Evolutionary conservation across 306 rosid species (phyloP).

Genomic region (Medicago lupulina): DNA sequence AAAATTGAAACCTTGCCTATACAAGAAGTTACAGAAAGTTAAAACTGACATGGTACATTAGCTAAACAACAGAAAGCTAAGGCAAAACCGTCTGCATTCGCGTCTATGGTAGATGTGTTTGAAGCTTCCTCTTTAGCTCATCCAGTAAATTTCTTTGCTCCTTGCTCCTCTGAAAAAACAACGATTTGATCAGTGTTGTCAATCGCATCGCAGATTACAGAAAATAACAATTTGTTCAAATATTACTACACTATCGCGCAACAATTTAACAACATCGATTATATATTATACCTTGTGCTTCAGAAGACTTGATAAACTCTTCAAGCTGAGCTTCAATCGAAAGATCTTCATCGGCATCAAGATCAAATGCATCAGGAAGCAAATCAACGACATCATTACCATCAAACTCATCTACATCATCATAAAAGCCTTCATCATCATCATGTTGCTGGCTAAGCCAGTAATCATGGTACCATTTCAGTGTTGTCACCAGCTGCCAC

Average conservation of each 20-base stretch:
- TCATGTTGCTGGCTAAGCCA: conserved; percentile 86
- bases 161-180: conserved; percentile 47
- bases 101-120: conserved; percentile 49
- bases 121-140: conserved; percentile 50
- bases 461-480: conserved; percentile 80
- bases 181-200: not conserved
- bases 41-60: conserved; percentile 47
- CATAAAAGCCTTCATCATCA: conserved; percentile 56
- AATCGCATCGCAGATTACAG: not conserved
- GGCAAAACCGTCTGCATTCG: conserved; percentile 38
- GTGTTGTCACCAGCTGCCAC: conserved; percentile 89
- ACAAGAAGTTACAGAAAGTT: conserved; percentile 58
- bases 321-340: conserved; percentile 76
- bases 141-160: conserved; percentile 48
- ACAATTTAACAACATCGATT: too few species aligned
- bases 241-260: too few species aligned
- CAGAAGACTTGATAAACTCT: conserved; percentile 63
- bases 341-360: conserved; percentile 66
- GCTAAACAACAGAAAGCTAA: conserved; percentile 43
- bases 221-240: not conserved
- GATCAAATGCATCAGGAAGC: conserved; percentile 77
- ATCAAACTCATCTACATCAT: conserved; percentile 45
- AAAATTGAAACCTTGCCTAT: conserved; percentile 58
- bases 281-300: conserved; percentile 48
- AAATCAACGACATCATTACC: conserved; percentile 51